Base-by-base conservation (phyloP, 2,329 filamentous ascomycete species). In the Colletotrichum sp. region DNA sequence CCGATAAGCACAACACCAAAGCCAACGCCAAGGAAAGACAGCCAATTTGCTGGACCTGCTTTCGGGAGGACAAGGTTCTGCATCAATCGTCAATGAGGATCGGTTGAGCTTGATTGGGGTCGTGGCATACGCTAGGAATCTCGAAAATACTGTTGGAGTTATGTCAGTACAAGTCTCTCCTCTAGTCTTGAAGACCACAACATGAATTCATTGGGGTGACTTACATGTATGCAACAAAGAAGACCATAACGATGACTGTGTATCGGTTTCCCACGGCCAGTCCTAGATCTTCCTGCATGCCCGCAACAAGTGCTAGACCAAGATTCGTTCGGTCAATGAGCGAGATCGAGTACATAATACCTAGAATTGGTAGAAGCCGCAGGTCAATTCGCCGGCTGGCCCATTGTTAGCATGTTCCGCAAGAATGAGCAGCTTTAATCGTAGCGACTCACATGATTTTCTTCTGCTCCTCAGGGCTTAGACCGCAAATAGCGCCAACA, bases 301-400 rank as follows among this genome's bases (percentile, higher is more conserved):
- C 78, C 6, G 78, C 76, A 65, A 79, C 76, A 8, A 77, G 56
- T 9, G 77, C 78, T 12, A 69, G 48, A 6, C 72, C 74, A 5
- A 76, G 70, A 25, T 78, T 79, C 1, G 71, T 74, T 27, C 78
- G 76, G 66, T 79, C 76, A 39, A 78, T 75, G 56, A 79, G 76
- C 13, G 76, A 78, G 22, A 79, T 76, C 15, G 68, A 74, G 56
- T 78, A 78, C 70, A 79, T 76, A n/a, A 66, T 28, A 6, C 68
- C 78, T 3, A 86, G 80, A 12, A 84, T 84, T 6, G 85, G 84
- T 15, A 87, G 82, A 2, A 86, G 81, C 27, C 85, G 82, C 60
- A 81, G 74, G 76, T 86, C 85, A 22, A 84, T 78, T 6, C 78
- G 70, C 25, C 73, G 76, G 25, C 75, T 64, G 1, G 3, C 5